Evolutionary conservation across 257 asterid genomes (phyloP).

Genomic region (Anisodus acutangulus): DNA sequence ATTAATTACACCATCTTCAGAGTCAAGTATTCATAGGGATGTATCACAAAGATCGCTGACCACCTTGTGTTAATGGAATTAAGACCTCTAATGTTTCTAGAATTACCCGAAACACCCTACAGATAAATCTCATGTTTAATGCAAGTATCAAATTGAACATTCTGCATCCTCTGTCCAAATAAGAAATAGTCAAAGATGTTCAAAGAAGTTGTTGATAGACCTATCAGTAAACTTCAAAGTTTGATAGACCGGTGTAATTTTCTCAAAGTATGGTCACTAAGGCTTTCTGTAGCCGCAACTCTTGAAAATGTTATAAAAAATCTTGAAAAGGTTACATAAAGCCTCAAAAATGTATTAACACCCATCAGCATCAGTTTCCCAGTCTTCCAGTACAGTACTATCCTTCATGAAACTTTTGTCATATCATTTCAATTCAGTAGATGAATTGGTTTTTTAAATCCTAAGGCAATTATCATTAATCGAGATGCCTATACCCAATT

Average conservation of each 20-base stretch:
- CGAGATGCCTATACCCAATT: background rate
- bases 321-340: background rate
- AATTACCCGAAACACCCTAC: background rate
- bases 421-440: background rate
- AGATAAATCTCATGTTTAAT: background rate
- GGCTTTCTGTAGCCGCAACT: conserved; percentile 7
- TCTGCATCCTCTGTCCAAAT: background rate
- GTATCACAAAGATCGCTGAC: background rate
- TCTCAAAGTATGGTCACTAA: background rate
- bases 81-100: background rate
- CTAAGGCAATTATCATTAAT: background rate
- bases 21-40: background rate
- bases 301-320: background rate
- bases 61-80: conserved; percentile 8
- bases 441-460: background rate
- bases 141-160: background rate
- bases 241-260: background rate
- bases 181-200: background rate
- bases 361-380: background rate
- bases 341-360: background rate
- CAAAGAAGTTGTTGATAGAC: background rate
- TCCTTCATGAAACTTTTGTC: background rate
- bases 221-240: background rate
- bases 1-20: background rate
- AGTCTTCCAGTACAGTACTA: background rate